Conservation (phyloP, 1,284 basidiomycete species). For the Athelia sp. region DNA sequence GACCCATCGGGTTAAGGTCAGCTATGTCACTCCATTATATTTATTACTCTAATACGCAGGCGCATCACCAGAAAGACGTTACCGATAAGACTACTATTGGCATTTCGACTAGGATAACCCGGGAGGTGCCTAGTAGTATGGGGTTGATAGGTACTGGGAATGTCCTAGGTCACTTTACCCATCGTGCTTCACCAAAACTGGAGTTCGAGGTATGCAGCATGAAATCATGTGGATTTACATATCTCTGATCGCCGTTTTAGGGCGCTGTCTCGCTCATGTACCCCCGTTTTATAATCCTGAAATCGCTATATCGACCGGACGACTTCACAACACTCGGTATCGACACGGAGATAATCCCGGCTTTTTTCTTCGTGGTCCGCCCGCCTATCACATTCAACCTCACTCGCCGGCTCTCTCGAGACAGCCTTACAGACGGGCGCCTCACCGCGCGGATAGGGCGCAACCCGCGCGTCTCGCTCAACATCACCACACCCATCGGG, state of each 20-base stretch:
- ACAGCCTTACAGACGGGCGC: constrained; percentile 21
- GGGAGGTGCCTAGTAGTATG: constrained; percentile 15
- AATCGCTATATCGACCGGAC: constrained; percentile 17
- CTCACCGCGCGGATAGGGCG: constrained; percentile 1
- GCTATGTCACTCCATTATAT: constrained; percentile 9
- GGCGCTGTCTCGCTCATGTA: constrained; percentile 21
- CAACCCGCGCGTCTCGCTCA: background rate
- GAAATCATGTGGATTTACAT: background rate
- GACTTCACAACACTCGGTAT: background rate
- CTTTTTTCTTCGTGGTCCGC: background rate
- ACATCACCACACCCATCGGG: constrained; percentile 24
- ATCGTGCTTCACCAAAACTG: constrained; percentile 58
- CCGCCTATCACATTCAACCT: constrained; percentile 22
- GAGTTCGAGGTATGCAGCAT: constrained; percentile 35
- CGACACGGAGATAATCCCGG: background rate
- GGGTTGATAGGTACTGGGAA: constrained; percentile 27
- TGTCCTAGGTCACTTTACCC: constrained; percentile 54
- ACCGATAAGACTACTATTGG: constrained; percentile 32
- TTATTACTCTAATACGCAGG: background rate
- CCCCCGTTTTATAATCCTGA: constrained; percentile 12
- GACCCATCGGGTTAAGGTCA: constrained; percentile 36
- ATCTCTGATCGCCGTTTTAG: constrained; percentile 13
- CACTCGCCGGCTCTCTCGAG: constrained; percentile 26
- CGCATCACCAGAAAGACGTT: constrained; percentile 31
- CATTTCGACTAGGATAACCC: constrained; percentile 25